Conservation (phyloP, 257 asterid species). For the Capsicum baccatum region DNA sequence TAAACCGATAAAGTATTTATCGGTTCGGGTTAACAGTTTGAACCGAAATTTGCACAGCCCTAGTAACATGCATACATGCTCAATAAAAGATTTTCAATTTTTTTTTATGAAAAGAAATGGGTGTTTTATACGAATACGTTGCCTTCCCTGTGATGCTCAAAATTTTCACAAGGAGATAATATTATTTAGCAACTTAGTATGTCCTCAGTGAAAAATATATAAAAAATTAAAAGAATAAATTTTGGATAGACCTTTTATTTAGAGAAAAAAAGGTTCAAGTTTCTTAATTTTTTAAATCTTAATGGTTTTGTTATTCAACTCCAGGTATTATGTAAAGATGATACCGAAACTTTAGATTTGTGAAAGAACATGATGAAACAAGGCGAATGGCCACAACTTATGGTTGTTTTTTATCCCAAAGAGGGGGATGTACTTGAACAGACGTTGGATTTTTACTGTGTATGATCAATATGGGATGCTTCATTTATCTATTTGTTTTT, state of each 20-base stretch:
- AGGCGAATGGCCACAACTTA: constrained; percentile 95
- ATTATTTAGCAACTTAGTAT: constrained; percentile 10
- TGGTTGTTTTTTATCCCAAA: constrained; percentile 75
- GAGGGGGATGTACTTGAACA: constrained; percentile 65
- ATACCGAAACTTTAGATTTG: constrained; percentile 59
- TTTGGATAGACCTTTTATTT: no score
- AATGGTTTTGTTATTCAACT: background rate
- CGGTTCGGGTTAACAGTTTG: no score
- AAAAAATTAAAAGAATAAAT: background rate
- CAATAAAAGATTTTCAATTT: no score
- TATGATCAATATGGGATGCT: background rate
- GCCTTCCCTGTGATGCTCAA: background rate
- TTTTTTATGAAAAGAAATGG: no score
- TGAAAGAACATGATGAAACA: constrained; percentile 85
- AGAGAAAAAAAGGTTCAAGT: no score
- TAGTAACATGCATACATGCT: no score
- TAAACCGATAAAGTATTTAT: no score
- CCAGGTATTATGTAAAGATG: constrained; percentile 75
- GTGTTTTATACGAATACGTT: background rate
- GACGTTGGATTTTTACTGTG: no score
- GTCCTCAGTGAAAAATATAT: background rate
- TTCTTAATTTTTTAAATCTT: no score
- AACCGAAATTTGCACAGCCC: no score
- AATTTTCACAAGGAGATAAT: background rate
- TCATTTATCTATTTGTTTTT: no score